These are phyloP conservation scores for Endotrypanum monterogeii DNA, from an alignment of 208 protist species.

Conservation along the genomic window DNA sequence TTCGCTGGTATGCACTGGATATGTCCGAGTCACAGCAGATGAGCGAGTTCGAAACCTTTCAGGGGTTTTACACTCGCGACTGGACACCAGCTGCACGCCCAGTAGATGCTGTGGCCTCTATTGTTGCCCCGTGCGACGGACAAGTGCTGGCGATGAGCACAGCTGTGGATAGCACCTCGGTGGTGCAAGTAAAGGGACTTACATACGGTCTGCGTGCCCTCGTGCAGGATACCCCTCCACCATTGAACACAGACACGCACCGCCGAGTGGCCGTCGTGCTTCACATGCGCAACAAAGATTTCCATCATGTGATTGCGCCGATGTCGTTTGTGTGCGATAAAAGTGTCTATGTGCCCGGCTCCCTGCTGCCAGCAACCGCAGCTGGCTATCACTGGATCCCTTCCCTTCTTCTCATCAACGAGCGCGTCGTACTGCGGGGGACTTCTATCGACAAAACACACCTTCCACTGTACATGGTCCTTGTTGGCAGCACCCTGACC, in stretches of 20 bases:
- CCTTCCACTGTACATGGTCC: constrained; percentile 45
- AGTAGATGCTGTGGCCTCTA: constrained; percentile 25
- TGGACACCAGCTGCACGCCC: constrained; percentile 56
- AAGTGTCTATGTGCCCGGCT: constrained; percentile 79
- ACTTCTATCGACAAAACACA: constrained; percentile 10
- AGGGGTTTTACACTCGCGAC: constrained; percentile 81
- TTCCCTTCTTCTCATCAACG: constrained; percentile 71
- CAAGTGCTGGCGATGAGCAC: constrained; percentile 52
- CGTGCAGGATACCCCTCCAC: constrained; percentile 41
- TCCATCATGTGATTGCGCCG: constrained; percentile 82
- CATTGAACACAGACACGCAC: constrained; percentile 29
- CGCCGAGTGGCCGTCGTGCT: constrained; percentile 69
- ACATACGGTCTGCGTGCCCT: constrained; percentile 68
- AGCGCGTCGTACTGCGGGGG: constrained; percentile 76
- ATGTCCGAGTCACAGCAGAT: constrained; percentile 38
- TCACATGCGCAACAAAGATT: constrained; percentile 74
- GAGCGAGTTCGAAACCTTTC: constrained; percentile 51
- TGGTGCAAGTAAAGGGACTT: constrained; percentile 86
- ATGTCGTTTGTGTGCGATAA: constrained; percentile 47
- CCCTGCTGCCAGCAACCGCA: constrained; percentile 65
- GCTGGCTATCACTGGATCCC: constrained; percentile 81
- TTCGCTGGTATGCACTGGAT: constrained; percentile 63
- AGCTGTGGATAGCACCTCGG: constrained; percentile 31
- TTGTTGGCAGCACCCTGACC: constrained; percentile 81
- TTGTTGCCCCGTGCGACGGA: constrained; percentile 76